phyloP scores from a whole-genome alignment of 2,329 filamentous ascomycete species.

The Scopulariopsis brevicaulis region DNA sequence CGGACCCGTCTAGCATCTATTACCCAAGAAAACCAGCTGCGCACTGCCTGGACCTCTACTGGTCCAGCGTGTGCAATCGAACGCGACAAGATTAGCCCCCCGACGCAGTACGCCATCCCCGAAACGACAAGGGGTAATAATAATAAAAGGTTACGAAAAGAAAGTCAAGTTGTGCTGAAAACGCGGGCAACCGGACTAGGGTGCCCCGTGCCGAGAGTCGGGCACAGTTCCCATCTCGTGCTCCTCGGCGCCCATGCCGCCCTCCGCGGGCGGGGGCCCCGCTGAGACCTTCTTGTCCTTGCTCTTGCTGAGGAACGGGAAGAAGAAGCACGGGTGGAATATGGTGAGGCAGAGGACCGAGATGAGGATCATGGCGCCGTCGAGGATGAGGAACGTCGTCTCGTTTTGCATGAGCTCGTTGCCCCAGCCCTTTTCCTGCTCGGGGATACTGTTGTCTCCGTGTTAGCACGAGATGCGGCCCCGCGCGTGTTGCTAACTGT shows the following conservation, averaged over 20 bases:
- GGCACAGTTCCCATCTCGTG: not conserved
- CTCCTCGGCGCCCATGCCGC: not conserved
- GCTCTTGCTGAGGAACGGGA: slow-evolving; percentile 6
- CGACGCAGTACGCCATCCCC: no score
- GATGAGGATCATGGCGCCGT: slow-evolving; percentile 8
- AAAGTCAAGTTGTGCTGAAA: no score
- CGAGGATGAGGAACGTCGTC: slow-evolving; percentile 8
- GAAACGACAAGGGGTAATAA: no score
- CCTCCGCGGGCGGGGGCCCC: not conserved
- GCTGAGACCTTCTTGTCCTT: not conserved
- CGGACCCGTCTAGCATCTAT: no score
- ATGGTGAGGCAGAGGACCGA: slow-evolving; percentile 4
- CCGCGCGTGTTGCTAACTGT: no score
- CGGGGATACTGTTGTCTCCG: slow-evolving; percentile 2
- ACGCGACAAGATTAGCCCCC: no score
- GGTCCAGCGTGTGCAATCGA: no score
- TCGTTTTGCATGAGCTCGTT: slow-evolving; percentile 9
- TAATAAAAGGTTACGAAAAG: no score
- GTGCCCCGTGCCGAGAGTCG: not conserved
- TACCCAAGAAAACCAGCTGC: no score
- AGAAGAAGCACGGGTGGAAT: slow-evolving; percentile 8
- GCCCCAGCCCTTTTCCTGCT: slow-evolving; percentile 8
- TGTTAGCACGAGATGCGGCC: no score
- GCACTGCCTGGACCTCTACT: no score
- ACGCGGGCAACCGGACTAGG: no score